These are phyloP conservation scores for Ogataea hybrid DNA, from an alignment of 1,139 yeast genomes.

Conservation along the genomic window DNA sequence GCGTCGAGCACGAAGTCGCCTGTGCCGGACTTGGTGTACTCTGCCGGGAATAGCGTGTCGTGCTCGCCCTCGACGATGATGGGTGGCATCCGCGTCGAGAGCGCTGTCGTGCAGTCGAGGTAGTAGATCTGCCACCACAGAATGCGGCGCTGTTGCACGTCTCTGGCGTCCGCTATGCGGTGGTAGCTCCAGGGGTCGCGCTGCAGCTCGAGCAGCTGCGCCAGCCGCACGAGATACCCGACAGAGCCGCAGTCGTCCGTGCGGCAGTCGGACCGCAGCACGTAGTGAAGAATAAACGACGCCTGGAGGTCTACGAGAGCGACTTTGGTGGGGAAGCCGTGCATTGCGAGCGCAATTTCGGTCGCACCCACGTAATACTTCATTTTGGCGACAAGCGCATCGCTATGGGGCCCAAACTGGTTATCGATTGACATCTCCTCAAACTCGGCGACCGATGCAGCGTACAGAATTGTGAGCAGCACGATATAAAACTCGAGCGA, in stretches of 20 bases:
- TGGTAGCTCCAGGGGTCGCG: constrained; percentile 56
- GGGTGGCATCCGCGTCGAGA: constrained; percentile 58
- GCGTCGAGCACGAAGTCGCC: constrained; percentile 19
- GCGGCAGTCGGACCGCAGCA: constrained; percentile 24
- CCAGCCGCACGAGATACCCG: constrained; percentile 43
- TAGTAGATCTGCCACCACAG: constrained; percentile 69
- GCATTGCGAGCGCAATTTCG: constrained; percentile 25
- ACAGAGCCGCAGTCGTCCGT: constrained; percentile 27
- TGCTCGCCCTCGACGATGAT: constrained; percentile 53
- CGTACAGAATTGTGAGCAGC: constrained; percentile 23
- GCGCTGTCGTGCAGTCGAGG: constrained; percentile 55
- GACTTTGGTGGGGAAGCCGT: constrained; percentile 18
- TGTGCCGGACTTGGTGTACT: constrained; percentile 16
- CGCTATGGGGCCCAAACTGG: not conserved
- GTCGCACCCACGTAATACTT: constrained; percentile 22
- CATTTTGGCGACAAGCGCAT: constrained; percentile 7
- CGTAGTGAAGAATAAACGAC: constrained; percentile 22
- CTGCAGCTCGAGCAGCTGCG: constrained; percentile 54
- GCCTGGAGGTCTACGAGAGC: constrained; percentile 21
- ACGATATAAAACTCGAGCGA: constrained; percentile 18
- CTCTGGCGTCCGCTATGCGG: constrained; percentile 45
- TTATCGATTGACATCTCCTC: constrained; percentile 20
- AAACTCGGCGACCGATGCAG: constrained; percentile 24
- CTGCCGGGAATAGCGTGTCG: constrained; percentile 50
- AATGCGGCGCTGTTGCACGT: constrained; percentile 51